Base-by-base conservation (phyloP, 2,329 filamentous ascomycete genomes). In the Apiospora phragmitis region DNA sequence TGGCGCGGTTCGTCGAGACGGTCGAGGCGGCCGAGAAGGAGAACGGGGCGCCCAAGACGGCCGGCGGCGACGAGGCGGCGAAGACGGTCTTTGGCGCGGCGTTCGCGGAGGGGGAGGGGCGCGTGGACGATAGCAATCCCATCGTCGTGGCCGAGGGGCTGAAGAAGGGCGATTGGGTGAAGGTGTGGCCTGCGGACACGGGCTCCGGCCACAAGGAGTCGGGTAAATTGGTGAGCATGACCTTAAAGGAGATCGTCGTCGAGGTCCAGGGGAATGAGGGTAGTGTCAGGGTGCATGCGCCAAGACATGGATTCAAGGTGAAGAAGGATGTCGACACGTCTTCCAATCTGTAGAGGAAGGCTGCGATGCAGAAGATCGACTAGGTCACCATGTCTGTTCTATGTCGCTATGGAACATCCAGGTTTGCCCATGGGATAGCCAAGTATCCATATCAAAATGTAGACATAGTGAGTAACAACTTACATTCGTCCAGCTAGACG, bases 161-260 rank as follows among this genome's bases (percentile, higher is more conserved):
- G 72, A 79, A 80, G 68, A 83, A 80, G 71, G 91, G 90, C 1
- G 82, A 87, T 41, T 72, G 78, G 62, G 88, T 94, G 4, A 82
- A 85, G 77, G 79, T 92, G 35, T 89, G 85, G 83, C 91, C 91
- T 6, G 87, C 85, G 2, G 91, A 93, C 77, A 87, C 87, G 62
- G 91, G 91, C 7, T 85, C 81, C 68, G 83, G 78, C n/a, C 84
- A 90, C 76, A 87, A 85, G 73, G 91, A 93, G 76, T 76, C 78
- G 1, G 91, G 91, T 0, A 80, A 70, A 55, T 80, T 93, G 72
- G 80, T 91, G 18, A 83, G 83, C 35, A 75, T 93, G 68, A 83
- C 83, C 59, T 76, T 77, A 29, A 80, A 83, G 65, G 89, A 92
- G 82, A 83, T 90, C 9, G 89, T 91, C 1, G 82, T 92, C 72